These are phyloP conservation scores for Trichosporon sp. DNA, from an alignment of 1,284 basidiomycete species.

Conservation along the genomic window DNA sequence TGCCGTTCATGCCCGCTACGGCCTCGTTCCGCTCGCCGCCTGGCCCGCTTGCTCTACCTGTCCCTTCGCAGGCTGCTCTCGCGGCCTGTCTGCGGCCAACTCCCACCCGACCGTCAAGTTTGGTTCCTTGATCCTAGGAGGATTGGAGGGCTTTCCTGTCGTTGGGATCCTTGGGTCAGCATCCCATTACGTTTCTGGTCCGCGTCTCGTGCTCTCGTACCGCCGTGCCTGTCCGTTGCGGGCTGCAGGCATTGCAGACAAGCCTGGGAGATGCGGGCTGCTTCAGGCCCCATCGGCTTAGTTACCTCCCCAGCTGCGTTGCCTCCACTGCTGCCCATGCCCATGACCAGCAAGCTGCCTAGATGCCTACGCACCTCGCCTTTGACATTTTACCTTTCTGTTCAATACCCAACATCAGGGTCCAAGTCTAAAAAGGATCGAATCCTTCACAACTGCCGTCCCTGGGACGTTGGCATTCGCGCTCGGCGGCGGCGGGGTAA, in stretches of 20 bases:
- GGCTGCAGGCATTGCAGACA: background rate
- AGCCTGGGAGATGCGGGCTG: background rate
- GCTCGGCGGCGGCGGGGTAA: conserved; percentile 1
- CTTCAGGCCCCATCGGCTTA: background rate
- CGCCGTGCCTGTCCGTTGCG: background rate
- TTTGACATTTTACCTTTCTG: conserved; percentile 16
- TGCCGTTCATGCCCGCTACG: background rate
- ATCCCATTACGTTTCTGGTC: background rate
- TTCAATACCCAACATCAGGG: conserved; percentile 9
- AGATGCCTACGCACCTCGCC: too few relatives aligned
- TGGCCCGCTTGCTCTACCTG: background rate
- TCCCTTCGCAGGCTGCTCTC: background rate
- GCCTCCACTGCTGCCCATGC: too few relatives aligned
- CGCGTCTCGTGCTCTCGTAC: background rate
- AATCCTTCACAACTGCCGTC: conserved; percentile 15
- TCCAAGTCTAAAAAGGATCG: background rate
- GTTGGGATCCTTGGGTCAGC: background rate
- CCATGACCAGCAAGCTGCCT: too few relatives aligned
- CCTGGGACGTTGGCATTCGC: conserved; percentile 1
- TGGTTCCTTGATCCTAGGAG: conserved; percentile 11
- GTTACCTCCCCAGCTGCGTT: background rate
- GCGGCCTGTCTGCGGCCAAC: background rate
- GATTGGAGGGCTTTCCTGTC: background rate
- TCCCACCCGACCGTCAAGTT: background rate
- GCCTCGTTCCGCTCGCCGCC: background rate